Evolutionary conservation across 805 yeast genomes (phyloP), one percentile per base, ranked within the genome.

Genomic region (Lipomyces oligophaga): DNA sequence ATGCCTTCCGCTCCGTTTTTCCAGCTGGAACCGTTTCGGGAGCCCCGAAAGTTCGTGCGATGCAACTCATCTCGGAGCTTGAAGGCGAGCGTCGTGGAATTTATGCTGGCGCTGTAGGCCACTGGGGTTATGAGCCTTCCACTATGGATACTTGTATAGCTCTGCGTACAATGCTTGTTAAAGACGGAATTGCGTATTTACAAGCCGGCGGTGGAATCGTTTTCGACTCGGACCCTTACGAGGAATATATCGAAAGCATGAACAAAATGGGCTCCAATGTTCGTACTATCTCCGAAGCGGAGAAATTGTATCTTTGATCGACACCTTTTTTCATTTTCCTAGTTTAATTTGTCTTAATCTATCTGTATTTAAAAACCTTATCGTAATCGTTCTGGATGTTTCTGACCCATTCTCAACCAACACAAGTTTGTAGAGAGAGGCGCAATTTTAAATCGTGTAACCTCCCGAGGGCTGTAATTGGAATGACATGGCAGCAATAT

Each of bases 161-260:
- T 0, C 72, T 93, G 59, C 79, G 99, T 69, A 93, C 99, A 0
- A 90, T 93, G 98, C 88, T 93, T 36, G 83, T 78, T 63, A 93
- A 93, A 63, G 86, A 90, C 58, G 90, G 89, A 21, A 73, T 78
- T 42, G 97, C 96, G 0, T 90, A 88, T 61, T 73, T 93, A 58
- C 99, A 93, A 72, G 97, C 98, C 2, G 98, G 99, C 55, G 99
- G 99, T 46, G 99, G 99, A 49, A 93, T 93, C 64, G 98, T 93
- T 20, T 82, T 73, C 64, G 98, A 93, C 65, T 83, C 95, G 54
- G 97, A 93, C 65, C 95, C 94, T 46, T 80, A 82, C 60, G 98
- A 90, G 53, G 98, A 93, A 70, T 93, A 88, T 66, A 72, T 88
- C 38, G 98, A 93, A 71, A 93, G 97, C 1, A 82, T 93, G 83